phyloP scores from a whole-genome alignment of 768 basidiomycete species.

The Bullera alba region DNA sequence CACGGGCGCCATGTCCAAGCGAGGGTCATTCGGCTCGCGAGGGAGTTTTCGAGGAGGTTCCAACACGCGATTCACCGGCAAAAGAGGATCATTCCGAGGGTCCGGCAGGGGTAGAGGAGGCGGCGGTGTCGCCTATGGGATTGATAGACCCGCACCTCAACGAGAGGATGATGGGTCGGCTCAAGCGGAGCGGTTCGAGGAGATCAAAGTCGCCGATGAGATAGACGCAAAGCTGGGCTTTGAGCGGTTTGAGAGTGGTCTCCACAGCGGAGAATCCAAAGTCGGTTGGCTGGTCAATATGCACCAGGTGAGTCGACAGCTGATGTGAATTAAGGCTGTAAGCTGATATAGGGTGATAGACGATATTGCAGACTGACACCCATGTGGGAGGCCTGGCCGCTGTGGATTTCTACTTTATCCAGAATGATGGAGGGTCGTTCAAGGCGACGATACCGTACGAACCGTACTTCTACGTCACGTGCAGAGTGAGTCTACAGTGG shows the following conservation, averaged over 20 bases:
- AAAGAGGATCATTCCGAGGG: constrained; percentile 49
- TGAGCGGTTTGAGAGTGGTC: constrained; percentile 59
- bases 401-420: constrained; percentile 94
- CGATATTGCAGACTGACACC: constrained; percentile 75
- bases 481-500: constrained; percentile 59
- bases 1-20: not conserved
- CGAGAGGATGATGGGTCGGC: constrained; percentile 87
- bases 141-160: constrained; percentile 52
- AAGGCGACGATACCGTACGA: constrained; percentile 88
- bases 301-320: constrained; percentile 71
- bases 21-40: not conserved
- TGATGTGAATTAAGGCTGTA: not conserved
- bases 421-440: constrained; percentile 94
- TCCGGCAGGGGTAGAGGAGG: constrained; percentile 52
- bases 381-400: constrained; percentile 78
- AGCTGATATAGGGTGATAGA: constrained; percentile 50
- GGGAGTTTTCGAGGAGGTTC: constrained; percentile 21
- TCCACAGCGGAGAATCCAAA: constrained; percentile 54
- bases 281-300: constrained; percentile 98
- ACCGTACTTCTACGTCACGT: constrained; percentile 87
- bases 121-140: constrained; percentile 34
- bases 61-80: constrained; percentile 43
- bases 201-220: constrained; percentile 66
- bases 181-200: constrained; percentile 78
- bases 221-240: constrained; percentile 94